Evolutionary conservation across 1,284 basidiomycete genomes (phyloP).

Genomic region (Fomitopsis schrenkii): DNA sequence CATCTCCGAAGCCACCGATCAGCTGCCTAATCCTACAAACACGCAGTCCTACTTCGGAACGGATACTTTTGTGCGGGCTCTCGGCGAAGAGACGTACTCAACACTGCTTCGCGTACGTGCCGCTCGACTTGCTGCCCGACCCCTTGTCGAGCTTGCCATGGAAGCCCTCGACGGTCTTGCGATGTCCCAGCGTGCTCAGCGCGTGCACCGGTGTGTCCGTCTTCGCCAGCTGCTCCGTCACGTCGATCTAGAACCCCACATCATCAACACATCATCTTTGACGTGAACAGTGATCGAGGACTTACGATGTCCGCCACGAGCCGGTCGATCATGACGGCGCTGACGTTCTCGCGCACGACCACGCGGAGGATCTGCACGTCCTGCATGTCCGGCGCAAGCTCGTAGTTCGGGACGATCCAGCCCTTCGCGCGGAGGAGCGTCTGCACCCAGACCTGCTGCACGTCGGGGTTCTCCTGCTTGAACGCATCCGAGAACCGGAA

Average conservation of each 20-base stretch:
- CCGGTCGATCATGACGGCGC: conserved; percentile 60
- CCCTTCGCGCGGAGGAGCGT: conserved; percentile 72
- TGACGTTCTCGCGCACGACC: conserved; percentile 77
- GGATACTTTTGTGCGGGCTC: neutral
- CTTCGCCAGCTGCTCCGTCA: conserved; percentile 51
- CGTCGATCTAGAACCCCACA: conserved; percentile 41
- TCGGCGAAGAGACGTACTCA: conserved; percentile 24
- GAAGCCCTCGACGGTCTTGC: conserved; percentile 31
- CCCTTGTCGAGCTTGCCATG: conserved; percentile 39
- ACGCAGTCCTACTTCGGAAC: neutral
- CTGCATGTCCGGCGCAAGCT: conserved; percentile 69
- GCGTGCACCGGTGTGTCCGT: conserved; percentile 46
- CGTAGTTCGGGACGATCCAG: conserved; percentile 90
- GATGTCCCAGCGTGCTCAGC: conserved; percentile 37
- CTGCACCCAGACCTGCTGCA: conserved; percentile 91
- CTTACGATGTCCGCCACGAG: conserved; percentile 60
- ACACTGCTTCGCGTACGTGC: conserved; percentile 67
- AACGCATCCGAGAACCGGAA: conserved; percentile 88
- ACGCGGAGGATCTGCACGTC: conserved; percentile 80
- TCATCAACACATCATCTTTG: neutral
- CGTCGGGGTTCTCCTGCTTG: conserved; percentile 61
- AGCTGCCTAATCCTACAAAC: neutral
- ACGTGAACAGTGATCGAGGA: conserved; percentile 1
- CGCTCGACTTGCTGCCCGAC: conserved; percentile 42
- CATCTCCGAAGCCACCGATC: neutral